These are phyloP conservation scores for Truncatella angustata DNA, from an alignment of 2,329 filamentous ascomycete species.

Conservation along the genomic window DNA sequence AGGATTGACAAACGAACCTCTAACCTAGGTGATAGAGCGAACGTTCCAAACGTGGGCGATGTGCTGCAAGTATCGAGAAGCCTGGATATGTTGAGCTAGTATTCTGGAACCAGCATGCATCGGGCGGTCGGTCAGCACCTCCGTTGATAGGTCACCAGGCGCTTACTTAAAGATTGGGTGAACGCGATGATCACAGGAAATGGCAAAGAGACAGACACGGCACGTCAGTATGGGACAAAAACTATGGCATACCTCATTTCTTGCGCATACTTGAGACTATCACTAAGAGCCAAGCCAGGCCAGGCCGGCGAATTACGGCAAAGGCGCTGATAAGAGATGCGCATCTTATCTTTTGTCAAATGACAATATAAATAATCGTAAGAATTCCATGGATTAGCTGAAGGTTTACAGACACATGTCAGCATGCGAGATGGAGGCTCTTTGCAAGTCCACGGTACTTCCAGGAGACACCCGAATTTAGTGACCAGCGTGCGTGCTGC, in stretches of 20 bases:
- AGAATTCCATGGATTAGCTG: constrained; percentile 9
- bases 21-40: no score
- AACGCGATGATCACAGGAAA: constrained; percentile 7
- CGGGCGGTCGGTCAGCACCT: not conserved
- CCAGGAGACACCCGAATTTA: constrained; percentile 10
- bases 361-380: constrained; percentile 13
- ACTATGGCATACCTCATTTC: constrained; percentile 4
- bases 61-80: not conserved
- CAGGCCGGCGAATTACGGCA: constrained; percentile 10
- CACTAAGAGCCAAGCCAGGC: not conserved
- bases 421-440: constrained; percentile 17
- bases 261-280: not conserved
- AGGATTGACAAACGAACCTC: no score
- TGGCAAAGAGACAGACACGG: not conserved
- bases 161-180: constrained; percentile 10
- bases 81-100: not conserved
- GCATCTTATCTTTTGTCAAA: constrained; percentile 7
- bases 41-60: not conserved
- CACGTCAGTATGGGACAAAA: not conserved
- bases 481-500: not conserved
- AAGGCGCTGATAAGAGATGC: constrained; percentile 3
- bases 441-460: constrained; percentile 20
- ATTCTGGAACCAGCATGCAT: not conserved
- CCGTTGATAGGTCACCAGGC: constrained; percentile 3
- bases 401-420: constrained; percentile 5